A percentile compares a stretch with the other conserved stretches of the same genome.
Evolutionary conservation across 441 rosid genomes (phyloP).

Genomic region (Flueggea neowawraea): DNA sequence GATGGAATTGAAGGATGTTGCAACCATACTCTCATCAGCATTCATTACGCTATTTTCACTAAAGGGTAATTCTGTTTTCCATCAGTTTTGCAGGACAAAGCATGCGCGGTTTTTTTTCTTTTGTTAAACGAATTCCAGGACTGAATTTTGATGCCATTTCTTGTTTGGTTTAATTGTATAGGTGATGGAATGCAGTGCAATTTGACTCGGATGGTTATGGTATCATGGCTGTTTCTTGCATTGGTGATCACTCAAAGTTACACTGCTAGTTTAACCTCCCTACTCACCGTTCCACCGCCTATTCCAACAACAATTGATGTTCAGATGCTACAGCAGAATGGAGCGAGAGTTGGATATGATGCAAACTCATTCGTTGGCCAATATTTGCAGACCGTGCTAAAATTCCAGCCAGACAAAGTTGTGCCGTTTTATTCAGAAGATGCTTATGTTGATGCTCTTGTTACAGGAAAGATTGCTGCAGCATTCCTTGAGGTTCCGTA

Average conservation of each 20-base stretch:
- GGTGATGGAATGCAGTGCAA: constrained; percentile 15
- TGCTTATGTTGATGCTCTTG: constrained; percentile 7
- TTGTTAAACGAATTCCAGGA: too few species aligned
- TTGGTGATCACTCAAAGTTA: constrained; percentile 15
- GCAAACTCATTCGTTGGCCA: constrained; percentile 14
- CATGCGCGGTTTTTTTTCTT: too few species aligned
- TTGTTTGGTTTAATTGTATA: neutral
- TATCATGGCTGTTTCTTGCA: constrained; percentile 14
- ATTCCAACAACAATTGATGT: neutral
- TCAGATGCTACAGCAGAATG: constrained; percentile 4
- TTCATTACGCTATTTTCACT: constrained; percentile 20
- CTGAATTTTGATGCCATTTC: neutral
- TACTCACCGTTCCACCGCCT: constrained; percentile 11
- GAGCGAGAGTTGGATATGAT: constrained; percentile 19
- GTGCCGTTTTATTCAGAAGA: neutral
- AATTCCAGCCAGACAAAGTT: constrained; percentile 5
- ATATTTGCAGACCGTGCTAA: constrained; percentile 8
- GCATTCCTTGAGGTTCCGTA: constrained; percentile 24
- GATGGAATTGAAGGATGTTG: constrained; percentile 6
- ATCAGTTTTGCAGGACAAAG: too few species aligned
- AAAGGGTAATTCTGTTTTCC: constrained; percentile 9
- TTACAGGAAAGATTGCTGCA: constrained; percentile 15
- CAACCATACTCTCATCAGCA: constrained; percentile 15
- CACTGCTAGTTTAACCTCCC: constrained; percentile 9
- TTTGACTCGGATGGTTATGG: constrained; percentile 17